Evolutionary conservation across 1,284 basidiomycete species (phyloP).

Genomic region (Xerocomus amazonicus): DNA sequence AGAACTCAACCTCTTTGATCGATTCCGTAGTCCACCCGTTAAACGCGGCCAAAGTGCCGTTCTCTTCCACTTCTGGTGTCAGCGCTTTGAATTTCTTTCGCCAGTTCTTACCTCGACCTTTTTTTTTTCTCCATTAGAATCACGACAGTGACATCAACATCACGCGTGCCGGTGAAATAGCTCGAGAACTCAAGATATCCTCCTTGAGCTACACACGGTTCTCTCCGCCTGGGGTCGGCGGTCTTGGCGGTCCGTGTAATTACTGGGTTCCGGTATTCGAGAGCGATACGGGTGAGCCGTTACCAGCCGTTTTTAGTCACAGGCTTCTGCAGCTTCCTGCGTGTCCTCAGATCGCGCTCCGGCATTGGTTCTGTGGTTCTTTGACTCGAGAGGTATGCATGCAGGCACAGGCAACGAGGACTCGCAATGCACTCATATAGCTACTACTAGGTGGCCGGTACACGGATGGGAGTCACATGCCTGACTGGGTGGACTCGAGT

Average conservation of each 20-base stretch:
- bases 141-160: conserved; percentile 70
- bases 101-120: neutral
- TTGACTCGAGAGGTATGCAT: conserved; percentile 59
- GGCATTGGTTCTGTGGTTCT: conserved; percentile 61
- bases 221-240: conserved; percentile 57
- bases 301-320: neutral
- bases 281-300: conserved; percentile 27
- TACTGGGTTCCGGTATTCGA: conserved; percentile 66
- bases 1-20: conserved; percentile 50
- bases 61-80: conserved; percentile 58
- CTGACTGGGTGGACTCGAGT: conserved; percentile 64
- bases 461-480: conserved; percentile 41
- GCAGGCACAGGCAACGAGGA: neutral
- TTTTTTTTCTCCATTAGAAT: conserved; percentile 40
- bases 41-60: conserved; percentile 45
- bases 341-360: conserved; percentile 43
- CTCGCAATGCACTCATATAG: conserved; percentile 2
- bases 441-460: conserved; percentile 45
- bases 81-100: conserved; percentile 14
- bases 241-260: conserved; percentile 54
- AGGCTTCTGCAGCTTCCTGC: neutral
- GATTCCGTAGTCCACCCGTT: conserved; percentile 50
- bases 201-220: conserved; percentile 60
- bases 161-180: conserved; percentile 58
- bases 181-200: conserved; percentile 51